These are phyloP conservation scores for Agrocybe pediades DNA, from an alignment of 768 basidiomycete species.

Conservation along the genomic window DNA sequence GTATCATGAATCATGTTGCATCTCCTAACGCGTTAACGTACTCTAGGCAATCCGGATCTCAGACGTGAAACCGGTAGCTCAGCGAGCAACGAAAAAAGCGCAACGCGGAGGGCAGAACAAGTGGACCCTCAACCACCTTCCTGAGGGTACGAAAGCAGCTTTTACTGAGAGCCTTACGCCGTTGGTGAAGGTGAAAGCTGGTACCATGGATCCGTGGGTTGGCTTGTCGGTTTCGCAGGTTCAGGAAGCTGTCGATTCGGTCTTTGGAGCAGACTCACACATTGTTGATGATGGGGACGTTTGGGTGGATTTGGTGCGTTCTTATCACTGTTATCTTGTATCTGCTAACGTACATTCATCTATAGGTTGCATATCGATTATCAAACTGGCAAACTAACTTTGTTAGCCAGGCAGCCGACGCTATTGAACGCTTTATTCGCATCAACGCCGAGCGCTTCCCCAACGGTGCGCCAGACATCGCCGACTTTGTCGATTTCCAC, in stretches of 20 bases:
- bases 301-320: constrained; percentile 19
- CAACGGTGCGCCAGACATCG: not conserved
- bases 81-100: constrained; percentile 8
- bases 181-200: constrained; percentile 11
- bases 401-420: constrained; percentile 6
- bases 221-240: constrained; percentile 5
- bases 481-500: not conserved
- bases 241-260: constrained; percentile 12
- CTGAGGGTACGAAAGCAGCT: not conserved
- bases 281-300: constrained; percentile 13
- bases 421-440: not conserved
- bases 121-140: constrained; percentile 17
- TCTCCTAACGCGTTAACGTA: not conserved
- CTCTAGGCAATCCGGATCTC: constrained; percentile 1
- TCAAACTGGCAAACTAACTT: constrained; percentile 19
- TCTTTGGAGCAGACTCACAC: constrained; percentile 7
- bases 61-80: not conserved
- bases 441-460: no score
- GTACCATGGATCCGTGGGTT: constrained; percentile 12
- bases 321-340: not conserved
- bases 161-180: constrained; percentile 11
- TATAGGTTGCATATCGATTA: constrained; percentile 15
- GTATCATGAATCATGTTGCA: not conserved
- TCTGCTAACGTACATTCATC: not conserved
- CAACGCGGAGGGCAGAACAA: constrained; percentile 13